Evolutionary conservation across 257 asterid species (phyloP), one percentile per base, ranked within the genome.

Genomic region (Salvia rosmarinus): DNA sequence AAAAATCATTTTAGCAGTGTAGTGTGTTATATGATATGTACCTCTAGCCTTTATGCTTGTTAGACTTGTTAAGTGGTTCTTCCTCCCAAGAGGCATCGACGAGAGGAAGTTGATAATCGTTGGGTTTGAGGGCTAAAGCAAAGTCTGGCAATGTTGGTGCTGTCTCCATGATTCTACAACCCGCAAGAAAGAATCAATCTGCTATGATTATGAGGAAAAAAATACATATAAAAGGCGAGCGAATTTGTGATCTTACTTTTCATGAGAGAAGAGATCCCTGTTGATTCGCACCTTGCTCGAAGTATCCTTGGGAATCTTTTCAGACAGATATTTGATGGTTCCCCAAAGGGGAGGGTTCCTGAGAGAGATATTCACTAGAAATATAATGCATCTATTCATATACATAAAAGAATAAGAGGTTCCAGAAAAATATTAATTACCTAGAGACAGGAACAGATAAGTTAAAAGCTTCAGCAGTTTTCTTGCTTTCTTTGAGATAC

Each of bases 291-390:
- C 97, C 78, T 89, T 91, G 89, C 90, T 95, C 21, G 87, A 87
- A 67, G 97, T 91, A 80, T 95, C 99, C 85, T 88, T 88, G 0
- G 99, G 98, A 70, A 95, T 95, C 82, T 95, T 95, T 82, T 95
- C 98, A 0, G 91, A 75, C 39, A 94, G 93, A 78, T 72, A 85
- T 89, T 94, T 94, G 94, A 90, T 91, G 57, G 96, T 91, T 71
- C 98, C 98, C 99, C 99, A 91, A 54, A 84, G 93, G 37, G 98
- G 93, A 49, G 99, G 96, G 51, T 83, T 89, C 88, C 99, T 91
- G 88, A 70, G 60, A 49, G 43, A 39, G 43, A 39, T 7, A 7
- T 7, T 39, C 2, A 39, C 11, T 6, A 39, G 43, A 39, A 39
- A 39, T 39, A 9, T 7, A 6, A 9, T 39, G 1, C 2, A 37